Evolutionary conservation across 2,329 filamentous ascomycete species (phyloP), one percentile per base, ranked within the genome.

Genomic region (Arthrobotrys sinensis): DNA sequence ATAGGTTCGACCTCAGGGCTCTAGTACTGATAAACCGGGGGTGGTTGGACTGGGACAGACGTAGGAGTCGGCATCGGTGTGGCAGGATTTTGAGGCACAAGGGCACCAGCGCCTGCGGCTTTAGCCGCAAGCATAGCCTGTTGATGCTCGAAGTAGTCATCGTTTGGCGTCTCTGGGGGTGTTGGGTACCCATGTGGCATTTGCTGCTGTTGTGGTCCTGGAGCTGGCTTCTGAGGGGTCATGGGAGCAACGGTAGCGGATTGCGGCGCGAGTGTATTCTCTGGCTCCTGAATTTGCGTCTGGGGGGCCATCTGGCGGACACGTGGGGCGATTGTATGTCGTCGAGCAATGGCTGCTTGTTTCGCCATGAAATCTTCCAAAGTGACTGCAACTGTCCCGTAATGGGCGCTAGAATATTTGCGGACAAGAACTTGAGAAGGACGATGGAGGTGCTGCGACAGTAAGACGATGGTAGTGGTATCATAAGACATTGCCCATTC

Each of bases 101-200:
- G 45, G 19, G 65, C 79, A 60, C 78, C 79, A 53, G 79, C 80
- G n/a, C 76, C 79, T 57, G 80, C 76, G 38, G 90, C 66, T 66
- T 71, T 71, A 14, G 73, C 73, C 10, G 73, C 73, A 48, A 71
- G 66, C 66, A 77, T 66, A n/a, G 73, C 73, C 40, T 77, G 65
- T 46, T 69, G 73, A 38, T 77, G 73, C 53, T 77, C 73, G 38
- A 77, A 90, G 81, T 86, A 87, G 64, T 88, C 87, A 6, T 90
- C 89, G 79, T 95, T 93, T 3, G 93, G 93, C 0, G 93, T 96
- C 83, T 96, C 95, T 0, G 93, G 93, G 28, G 93, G 93, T 14
- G 93, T 96, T 81, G 94, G 88, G 84, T 94, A 94, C 73, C 93
- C 93, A 80, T 93, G 87, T 65, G 89, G 86, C n/a, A 86, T 85